These are phyloP conservation scores for Golubevia sp. DNA, from an alignment of 1,284 basidiomycete genomes.

Conservation along the genomic window DNA sequence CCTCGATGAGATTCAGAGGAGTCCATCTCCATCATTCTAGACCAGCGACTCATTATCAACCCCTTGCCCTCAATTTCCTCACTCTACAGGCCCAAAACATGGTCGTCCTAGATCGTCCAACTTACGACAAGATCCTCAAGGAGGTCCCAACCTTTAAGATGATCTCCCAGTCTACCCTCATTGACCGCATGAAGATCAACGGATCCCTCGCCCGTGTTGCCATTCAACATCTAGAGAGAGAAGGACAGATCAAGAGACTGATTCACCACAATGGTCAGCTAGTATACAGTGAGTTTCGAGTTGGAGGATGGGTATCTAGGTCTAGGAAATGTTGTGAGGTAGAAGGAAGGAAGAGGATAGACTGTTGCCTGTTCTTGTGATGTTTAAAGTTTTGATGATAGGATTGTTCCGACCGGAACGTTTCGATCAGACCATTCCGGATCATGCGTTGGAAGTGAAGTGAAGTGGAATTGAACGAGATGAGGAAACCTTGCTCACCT, in stretches of 20 bases:
- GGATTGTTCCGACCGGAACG: too few species aligned
- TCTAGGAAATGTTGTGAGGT: too few species aligned
- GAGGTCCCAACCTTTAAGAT: constrained; percentile 99
- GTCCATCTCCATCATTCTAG: not conserved
- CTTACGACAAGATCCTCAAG: constrained; percentile 95
- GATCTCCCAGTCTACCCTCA: constrained; percentile 86
- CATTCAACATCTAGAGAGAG: constrained; percentile 91
- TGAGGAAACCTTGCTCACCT: too few species aligned
- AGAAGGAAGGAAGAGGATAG: too few species aligned
- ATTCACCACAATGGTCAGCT: constrained; percentile 94
- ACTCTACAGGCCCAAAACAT: constrained; percentile 69
- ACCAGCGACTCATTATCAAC: constrained; percentile 14
- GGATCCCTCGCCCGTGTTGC: constrained; percentile 91
- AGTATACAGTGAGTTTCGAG: constrained; percentile 83
- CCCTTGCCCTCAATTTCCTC: constrained; percentile 17
- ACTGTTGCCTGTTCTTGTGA: too few species aligned
- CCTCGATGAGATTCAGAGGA: not conserved
- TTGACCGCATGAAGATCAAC: constrained; percentile 95
- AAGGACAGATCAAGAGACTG: constrained; percentile 93
- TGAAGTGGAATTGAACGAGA: too few species aligned
- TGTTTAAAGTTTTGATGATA: too few species aligned
- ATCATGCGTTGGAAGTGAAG: too few species aligned
- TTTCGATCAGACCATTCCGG: too few species aligned
- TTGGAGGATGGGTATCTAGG: too few species aligned
- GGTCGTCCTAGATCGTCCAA: constrained; percentile 73